These are phyloP conservation scores for Talaromyces piceae DNA, from an alignment of 2,329 filamentous ascomycete genomes.

Conservation along the genomic window DNA sequence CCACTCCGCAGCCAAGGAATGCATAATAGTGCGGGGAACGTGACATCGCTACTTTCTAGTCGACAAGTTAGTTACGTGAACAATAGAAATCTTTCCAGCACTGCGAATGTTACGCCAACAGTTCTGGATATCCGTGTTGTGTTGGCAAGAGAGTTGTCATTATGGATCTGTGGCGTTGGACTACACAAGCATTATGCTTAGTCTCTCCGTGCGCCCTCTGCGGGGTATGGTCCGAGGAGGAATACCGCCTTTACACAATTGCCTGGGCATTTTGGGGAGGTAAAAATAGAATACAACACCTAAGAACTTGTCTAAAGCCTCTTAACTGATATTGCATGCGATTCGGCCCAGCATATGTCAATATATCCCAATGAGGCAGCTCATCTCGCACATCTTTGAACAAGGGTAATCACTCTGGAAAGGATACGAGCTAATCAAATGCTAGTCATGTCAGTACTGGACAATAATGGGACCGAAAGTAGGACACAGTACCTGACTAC, in stretches of 20 bases:
- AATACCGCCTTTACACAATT: neutral
- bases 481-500: neutral
- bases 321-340: neutral
- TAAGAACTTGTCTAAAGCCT: neutral
- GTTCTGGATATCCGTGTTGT: neutral
- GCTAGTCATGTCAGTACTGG: neutral
- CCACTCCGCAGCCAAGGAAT: neutral
- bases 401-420: neutral
- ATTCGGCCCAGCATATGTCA: neutral
- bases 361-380: neutral
- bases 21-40: conserved; percentile 6
- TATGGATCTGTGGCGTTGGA: neutral
- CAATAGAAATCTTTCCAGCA: neutral
- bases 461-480: neutral
- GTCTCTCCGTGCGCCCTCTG: neutral
- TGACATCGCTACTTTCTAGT: neutral
- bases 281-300: neutral
- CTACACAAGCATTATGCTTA: neutral
- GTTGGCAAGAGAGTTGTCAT: neutral
- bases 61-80: neutral
- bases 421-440: neutral
- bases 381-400: neutral
- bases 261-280: neutral
- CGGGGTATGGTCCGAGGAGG: neutral
- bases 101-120: neutral